A percentile compares a stretch with the other conserved stretches of the same genome.
Conservation (phyloP, 2,329 filamentous ascomycete genomes). For the Cytospora piceae region DNA sequence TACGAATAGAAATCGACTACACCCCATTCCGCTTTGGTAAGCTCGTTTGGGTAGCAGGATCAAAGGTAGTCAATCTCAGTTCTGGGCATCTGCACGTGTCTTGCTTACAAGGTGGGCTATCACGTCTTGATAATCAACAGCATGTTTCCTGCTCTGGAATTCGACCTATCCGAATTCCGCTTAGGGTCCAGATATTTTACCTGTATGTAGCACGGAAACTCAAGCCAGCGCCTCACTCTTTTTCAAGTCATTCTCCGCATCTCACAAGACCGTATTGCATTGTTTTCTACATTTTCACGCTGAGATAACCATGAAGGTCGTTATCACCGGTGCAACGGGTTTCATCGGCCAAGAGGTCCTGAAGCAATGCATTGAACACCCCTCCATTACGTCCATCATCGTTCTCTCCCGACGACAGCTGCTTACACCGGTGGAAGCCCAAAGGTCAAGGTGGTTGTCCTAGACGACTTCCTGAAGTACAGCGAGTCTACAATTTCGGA, state of each 20-base stretch:
- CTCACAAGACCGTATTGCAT: background rate
- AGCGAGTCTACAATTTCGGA: background rate
- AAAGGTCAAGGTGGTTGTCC: constrained; percentile 6
- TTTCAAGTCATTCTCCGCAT: background rate
- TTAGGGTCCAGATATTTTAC: background rate
- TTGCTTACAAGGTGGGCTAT: background rate
- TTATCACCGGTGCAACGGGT: constrained; percentile 51
- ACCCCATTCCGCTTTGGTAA: too few relatives aligned
- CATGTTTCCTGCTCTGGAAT: background rate
- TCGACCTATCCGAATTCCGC: background rate
- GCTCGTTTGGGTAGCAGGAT: too few relatives aligned
- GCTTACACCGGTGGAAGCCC: background rate
- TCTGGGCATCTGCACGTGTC: too few relatives aligned
- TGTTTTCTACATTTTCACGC: too few relatives aligned
- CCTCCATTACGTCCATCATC: constrained; percentile 4
- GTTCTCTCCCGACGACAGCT: constrained; percentile 16
- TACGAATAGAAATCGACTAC: too few relatives aligned
- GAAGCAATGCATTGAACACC: constrained; percentile 33
- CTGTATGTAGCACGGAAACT: too few relatives aligned
- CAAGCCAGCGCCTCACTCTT: background rate
- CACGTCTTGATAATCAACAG: background rate
- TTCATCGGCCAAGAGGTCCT: constrained; percentile 45
- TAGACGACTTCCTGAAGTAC: constrained; percentile 14
- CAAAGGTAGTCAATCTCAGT: too few relatives aligned
- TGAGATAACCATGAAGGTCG: constrained; percentile 44